Evolutionary conservation across 345 rosid species (phyloP).

Genomic region (Mallotus nudiflorus): DNA sequence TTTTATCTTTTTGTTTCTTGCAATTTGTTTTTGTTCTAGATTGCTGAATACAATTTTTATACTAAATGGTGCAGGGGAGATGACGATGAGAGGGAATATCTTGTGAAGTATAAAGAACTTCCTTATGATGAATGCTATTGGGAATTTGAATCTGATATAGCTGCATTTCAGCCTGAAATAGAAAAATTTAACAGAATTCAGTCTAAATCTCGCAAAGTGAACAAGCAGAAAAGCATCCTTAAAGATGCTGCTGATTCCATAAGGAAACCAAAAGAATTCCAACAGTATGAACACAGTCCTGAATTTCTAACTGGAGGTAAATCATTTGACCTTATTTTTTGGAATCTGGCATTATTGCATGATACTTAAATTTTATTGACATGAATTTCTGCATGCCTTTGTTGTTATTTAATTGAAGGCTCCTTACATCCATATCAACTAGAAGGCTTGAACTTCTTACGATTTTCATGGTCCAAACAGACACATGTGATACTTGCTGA

Average conservation of each 20-base stretch:
- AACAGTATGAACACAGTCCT: constrained; percentile 79
- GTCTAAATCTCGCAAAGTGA: constrained; percentile 53
- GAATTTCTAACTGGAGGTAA: constrained; percentile 92
- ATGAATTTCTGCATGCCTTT: constrained; percentile 22
- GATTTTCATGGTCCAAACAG: constrained; percentile 94
- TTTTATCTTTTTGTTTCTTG: no score
- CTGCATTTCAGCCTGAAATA: constrained; percentile 87
- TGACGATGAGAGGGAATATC: constrained; percentile 78
- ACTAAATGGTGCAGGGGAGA: constrained; percentile 67
- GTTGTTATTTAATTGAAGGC: constrained; percentile 61
- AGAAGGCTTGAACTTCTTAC: constrained; percentile 94
- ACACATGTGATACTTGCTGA: constrained; percentile 99
- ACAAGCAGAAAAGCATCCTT: constrained; percentile 49
- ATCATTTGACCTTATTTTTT: constrained; percentile 19
- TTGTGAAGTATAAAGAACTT: constrained; percentile 96
- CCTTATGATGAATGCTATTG: constrained; percentile 96
- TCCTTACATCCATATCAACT: constrained; percentile 96
- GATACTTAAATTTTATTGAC: constrained; percentile 19
- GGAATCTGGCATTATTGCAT: constrained; percentile 9
- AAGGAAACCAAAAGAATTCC: constrained; percentile 77
- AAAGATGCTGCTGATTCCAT: constrained; percentile 49
- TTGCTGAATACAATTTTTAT: constrained; percentile 6
- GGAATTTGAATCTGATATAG: constrained; percentile 92
- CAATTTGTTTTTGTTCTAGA: constrained; percentile 5
- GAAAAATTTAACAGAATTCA: constrained; percentile 72